A percentile compares a stretch with the other conserved stretches of the same genome.
phyloP scores from a whole-genome alignment of 2,329 filamentous ascomycete genomes.

The Sporothrix pallida region DNA sequence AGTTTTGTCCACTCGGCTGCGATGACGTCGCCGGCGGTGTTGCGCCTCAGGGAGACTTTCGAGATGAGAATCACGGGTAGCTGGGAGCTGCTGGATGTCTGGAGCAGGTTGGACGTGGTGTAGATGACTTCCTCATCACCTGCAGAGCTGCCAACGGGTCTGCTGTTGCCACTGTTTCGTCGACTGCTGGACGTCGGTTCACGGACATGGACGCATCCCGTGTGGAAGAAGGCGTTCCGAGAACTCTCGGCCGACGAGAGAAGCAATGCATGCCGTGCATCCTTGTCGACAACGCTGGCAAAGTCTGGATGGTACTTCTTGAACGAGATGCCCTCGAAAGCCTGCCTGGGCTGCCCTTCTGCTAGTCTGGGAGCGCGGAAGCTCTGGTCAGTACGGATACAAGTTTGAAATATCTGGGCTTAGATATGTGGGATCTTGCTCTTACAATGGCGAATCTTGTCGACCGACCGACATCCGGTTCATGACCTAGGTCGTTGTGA shows the following conservation, averaged over 20 bases:
- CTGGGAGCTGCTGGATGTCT: constrained; percentile 46
- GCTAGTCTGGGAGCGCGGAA: neutral
- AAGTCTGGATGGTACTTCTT: constrained; percentile 49
- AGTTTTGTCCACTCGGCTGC: constrained; percentile 51
- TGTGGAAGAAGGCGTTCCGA: constrained; percentile 54
- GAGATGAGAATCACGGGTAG: constrained; percentile 55
- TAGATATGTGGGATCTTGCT: too few species aligned
- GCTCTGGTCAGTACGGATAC: too few species aligned
- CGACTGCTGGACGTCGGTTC: constrained; percentile 30
- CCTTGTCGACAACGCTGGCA: constrained; percentile 44
- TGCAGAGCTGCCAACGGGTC: neutral
- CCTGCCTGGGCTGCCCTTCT: neutral
- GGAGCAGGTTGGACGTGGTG: constrained; percentile 53
- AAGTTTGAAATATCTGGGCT: neutral
- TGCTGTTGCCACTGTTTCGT: neutral
- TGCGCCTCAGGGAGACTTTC: constrained; percentile 46
- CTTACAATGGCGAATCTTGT: constrained; percentile 30
- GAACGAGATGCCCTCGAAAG: constrained; percentile 42
- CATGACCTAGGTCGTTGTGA: constrained; percentile 13
- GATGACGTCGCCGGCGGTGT: constrained; percentile 40
- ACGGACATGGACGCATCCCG: constrained; percentile 51
- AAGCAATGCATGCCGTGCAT: constrained; percentile 49
- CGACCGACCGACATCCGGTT: constrained; percentile 31
- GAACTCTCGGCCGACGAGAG: constrained; percentile 50
- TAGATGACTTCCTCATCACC: constrained; percentile 50